Conservation (phyloP, 805 yeast genomes). For the Priceomyces medius region DNA sequence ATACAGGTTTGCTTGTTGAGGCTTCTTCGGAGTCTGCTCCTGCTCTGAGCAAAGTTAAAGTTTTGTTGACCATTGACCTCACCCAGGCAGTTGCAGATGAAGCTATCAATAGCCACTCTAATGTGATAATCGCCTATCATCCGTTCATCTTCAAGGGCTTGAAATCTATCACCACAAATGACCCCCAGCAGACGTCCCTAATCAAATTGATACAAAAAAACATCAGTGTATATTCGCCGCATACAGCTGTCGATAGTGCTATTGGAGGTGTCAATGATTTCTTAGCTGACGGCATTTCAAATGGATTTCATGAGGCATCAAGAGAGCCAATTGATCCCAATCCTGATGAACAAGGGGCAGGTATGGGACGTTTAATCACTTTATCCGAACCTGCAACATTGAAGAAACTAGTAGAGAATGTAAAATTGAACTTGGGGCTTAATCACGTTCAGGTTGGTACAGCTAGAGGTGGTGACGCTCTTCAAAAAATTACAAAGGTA, state of each 20-base stretch:
- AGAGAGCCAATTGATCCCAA: constrained; percentile 47
- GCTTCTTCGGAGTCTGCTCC: constrained; percentile 37
- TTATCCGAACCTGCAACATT: constrained; percentile 47
- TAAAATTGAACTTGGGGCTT: constrained; percentile 56
- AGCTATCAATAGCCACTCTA: constrained; percentile 58
- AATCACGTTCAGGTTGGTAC: constrained; percentile 61
- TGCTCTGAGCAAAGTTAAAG: constrained; percentile 21
- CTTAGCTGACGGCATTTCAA: constrained; percentile 60
- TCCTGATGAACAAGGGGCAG: constrained; percentile 51
- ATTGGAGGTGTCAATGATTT: constrained; percentile 93
- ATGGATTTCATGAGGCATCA: constrained; percentile 22
- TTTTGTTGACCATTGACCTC: constrained; percentile 78
- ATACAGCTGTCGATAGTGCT: constrained; percentile 94
- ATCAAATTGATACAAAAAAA: constrained; percentile 69
- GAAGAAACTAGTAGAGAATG: constrained; percentile 42
- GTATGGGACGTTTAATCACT: constrained; percentile 75
- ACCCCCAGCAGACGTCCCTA: constrained; percentile 82
- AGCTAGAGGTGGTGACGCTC: constrained; percentile 22
- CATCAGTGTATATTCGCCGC: constrained; percentile 92
- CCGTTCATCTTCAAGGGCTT: constrained; percentile 92
- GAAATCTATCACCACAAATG: constrained; percentile 59
- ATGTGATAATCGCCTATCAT: constrained; percentile 77
- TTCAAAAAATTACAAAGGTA: constrained; percentile 46
- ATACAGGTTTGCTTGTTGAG: constrained; percentile 87
- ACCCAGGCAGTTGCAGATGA: constrained; percentile 83